phyloP scores from a whole-genome alignment of 257 asterid genomes.

The Forsythia viridissima region DNA sequence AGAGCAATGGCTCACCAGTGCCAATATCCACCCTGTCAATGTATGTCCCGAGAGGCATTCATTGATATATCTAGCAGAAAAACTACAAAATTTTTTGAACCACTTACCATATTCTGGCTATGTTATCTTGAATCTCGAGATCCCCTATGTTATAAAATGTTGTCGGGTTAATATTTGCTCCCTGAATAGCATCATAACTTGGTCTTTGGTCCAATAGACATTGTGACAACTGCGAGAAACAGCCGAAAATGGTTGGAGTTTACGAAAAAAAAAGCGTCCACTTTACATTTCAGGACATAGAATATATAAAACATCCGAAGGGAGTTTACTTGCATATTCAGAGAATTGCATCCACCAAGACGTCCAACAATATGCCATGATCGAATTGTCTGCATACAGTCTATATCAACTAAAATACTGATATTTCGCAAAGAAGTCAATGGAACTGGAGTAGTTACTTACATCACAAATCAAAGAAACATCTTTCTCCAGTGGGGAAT shows the following conservation, averaged over 20 bases:
- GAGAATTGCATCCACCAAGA: conserved; percentile 93
- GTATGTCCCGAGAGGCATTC: conserved; percentile 5
- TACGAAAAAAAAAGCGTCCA: not conserved
- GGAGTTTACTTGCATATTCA: conserved; percentile 88
- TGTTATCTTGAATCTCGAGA: conserved; percentile 83
- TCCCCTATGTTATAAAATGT: conserved; percentile 95
- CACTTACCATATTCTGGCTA: conserved; percentile 85
- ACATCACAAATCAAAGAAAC: conserved; percentile 80
- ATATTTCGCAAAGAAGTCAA: conserved; percentile 20
- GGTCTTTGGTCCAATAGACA: conserved; percentile 77
- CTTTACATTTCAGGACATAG: not conserved
- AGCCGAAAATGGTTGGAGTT: not conserved
- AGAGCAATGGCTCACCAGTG: conserved; percentile 71
- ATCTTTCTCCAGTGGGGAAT: conserved; percentile 75
- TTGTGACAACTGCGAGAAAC: conserved; percentile 66
- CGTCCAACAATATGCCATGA: conserved; percentile 98
- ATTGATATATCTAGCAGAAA: conserved; percentile 19
- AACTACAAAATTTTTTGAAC: not conserved
- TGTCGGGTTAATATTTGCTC: conserved; percentile 80
- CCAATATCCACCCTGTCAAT: conserved; percentile 89
- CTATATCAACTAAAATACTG: conserved; percentile 21
- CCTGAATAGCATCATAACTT: conserved; percentile 77
- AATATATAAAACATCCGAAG: conserved; percentile 10
- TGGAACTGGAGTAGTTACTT: conserved; percentile 35
- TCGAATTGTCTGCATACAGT: conserved; percentile 64